Evolutionary conservation across 441 rosid species (phyloP), one percentile per base, ranked within the genome.

Genomic region (Metrosideros polymorpha): DNA sequence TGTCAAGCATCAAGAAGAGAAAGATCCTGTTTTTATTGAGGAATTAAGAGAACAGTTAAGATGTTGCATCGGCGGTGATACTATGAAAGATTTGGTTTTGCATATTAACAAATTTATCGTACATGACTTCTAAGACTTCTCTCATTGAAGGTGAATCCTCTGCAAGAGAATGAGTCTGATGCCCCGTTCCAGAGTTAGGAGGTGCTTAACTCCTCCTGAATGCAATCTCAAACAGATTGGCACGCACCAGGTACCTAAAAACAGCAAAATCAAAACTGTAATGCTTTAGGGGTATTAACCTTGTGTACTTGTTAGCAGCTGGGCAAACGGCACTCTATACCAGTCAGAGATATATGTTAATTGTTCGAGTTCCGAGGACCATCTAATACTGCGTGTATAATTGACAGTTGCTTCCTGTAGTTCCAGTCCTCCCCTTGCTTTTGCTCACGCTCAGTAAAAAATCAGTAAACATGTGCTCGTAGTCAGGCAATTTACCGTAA

Each of bases 401-500:
- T 6, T 61, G 13, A 83, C 55, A 57, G 51, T 30, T 25, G 63
- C 27, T 83, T 42, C 83, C 59, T 3, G 2, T 29, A 17, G 57
- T 55, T 10, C 49, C 56, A 42, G 87, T 82, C 89, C 89, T 90
- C 92, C 90, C 93, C 91, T 89, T 89, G 52, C 59, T 79, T 86
- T 90, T 90, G 89, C 90, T 89, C 54, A 92, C 87, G 83, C 91
- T 91, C 84, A 93, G 90, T 63, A 97, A 90, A 92, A 97, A 97
- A 86, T 97, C 98, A 5, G 97, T 95, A 90, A 97, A 95, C 12
- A 94, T 90, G 87, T 93, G 91, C 92, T 97, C 98, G 50, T 97
- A 97, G 85, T 90, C 97, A 12, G 97, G 99, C 94, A 95, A 86
- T 90, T 97, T 97, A 83, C 98, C 99, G 22, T 91, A 97, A 55